Conservation (phyloP, 2,329 filamentous ascomycete species). For the Fusarium luffae region DNA sequence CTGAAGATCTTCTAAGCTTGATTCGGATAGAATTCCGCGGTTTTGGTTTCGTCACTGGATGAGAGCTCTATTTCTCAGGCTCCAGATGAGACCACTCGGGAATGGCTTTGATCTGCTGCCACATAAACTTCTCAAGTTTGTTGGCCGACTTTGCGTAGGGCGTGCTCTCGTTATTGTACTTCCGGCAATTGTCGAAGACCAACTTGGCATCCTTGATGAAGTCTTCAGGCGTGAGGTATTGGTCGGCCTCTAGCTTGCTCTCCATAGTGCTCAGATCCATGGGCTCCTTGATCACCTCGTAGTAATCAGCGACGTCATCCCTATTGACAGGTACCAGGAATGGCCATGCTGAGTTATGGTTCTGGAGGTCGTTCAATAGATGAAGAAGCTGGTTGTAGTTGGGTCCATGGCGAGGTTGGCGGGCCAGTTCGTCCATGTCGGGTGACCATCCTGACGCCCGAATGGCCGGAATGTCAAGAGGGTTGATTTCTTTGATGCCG, state of each 20-base stretch:
- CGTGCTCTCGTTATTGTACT: conserved; percentile 96
- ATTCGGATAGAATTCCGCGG: conserved; percentile 20
- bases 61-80: conserved; percentile 55
- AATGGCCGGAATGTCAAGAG: conserved; percentile 87
- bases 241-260: conserved; percentile 90
- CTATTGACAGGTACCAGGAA: conserved; percentile 94
- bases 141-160: conserved; percentile 95
- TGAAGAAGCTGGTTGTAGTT: conserved; percentile 96
- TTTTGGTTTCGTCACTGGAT: conserved; percentile 19
- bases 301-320: conserved; percentile 98
- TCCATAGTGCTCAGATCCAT: conserved; percentile 99
- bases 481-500: conserved; percentile 80
- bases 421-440: conserved; percentile 96
- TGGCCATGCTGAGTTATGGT: conserved; percentile 92
- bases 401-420: conserved; percentile 93
- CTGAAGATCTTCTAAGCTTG: conserved; percentile 1
- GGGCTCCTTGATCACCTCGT: conserved; percentile 96
- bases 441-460: conserved; percentile 93
- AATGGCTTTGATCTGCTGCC: conserved; percentile 88
- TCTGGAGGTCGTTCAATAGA: conserved; percentile 94
- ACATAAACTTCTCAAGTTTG: conserved; percentile 95
- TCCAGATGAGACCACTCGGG: conserved; percentile 86
- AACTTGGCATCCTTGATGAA: conserved; percentile 90
- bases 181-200: conserved; percentile 93
- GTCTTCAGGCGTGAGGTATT: conserved; percentile 91